Evolutionary conservation across 192 early-diverging fungal species (phyloP), one percentile per base, ranked within the genome.

Genomic region (Rhizophagus sp.): DNA sequence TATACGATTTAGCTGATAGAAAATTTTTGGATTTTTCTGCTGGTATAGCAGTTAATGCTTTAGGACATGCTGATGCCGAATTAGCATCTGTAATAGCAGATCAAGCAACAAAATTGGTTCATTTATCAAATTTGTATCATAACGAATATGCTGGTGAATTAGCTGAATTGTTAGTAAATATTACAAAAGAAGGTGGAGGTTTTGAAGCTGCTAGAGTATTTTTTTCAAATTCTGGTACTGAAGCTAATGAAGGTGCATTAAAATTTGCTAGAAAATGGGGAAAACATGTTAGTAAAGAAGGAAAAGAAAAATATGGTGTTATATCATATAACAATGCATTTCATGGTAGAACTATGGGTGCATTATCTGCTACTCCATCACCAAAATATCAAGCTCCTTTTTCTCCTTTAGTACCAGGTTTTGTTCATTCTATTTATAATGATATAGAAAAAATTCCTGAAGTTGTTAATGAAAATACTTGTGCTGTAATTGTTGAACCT

Each of bases 331-430:
- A 85, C 11, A 93, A 97, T 77, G 96, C 94, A 1, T 99, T 99
- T 88, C 98, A 99, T 83, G 98, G 98, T 78, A 95, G 98, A 44
- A 90, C 95, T 11, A 92, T 99, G 93, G 97, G 97, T 8, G 94
- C 98, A 0, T 87, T 99, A 63, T 97, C 96, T n/a, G 95, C 96
- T 30, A 99, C 98, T 0, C 94, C 93, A 17, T 93, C 93, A 64
- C 88, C 90, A 50, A 98, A 98, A 85, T 98, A 99, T 83, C 98
- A 98, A 85, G 88, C 90, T 74, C 98, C 98, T 9, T 99, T 98
- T 82, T 83, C 88, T 62, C 98, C 98, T 47, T 86, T 99, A 64
- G 87, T 98, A 2, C 96, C 96, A 41, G 96, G 96, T 22, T 96
- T 96, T 62, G 81, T 84, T 25, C 87, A 89, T 74, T 88, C 85